Conservation (phyloP, 2,329 filamentous ascomycete species). For the Ophiostoma sp. region DNA sequence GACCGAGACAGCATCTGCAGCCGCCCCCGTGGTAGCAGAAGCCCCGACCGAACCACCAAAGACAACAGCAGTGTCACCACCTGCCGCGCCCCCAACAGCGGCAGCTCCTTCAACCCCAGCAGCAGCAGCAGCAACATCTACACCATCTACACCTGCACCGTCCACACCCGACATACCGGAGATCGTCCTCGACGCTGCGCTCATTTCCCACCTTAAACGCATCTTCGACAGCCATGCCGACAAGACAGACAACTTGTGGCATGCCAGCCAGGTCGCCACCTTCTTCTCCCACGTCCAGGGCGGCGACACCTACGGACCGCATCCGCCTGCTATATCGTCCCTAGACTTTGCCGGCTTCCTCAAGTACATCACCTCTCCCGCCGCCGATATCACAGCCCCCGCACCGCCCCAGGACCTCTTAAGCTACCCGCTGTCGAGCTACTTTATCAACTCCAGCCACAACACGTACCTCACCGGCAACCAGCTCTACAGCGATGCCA, state of each 20-base stretch:
- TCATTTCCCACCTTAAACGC: constrained; percentile 42
- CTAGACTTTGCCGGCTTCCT: constrained; percentile 49
- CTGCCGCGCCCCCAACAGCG: background rate
- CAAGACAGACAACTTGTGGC: constrained; percentile 41
- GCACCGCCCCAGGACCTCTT: constrained; percentile 51
- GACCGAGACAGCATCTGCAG: background rate
- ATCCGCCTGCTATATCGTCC: constrained; percentile 28
- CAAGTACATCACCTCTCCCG: constrained; percentile 51
- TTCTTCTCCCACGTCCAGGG: constrained; percentile 47
- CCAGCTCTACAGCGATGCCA: constrained; percentile 80
- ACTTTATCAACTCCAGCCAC: constrained; percentile 91
- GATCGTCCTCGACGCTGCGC: constrained; percentile 35
- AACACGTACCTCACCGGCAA: constrained; percentile 90
- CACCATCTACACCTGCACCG: no score
- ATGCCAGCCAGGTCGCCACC: constrained; percentile 40
- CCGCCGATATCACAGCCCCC: constrained; percentile 41
- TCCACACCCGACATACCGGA: background rate
- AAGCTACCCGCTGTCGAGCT: constrained; percentile 71
- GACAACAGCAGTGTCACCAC: background rate
- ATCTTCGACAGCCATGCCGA: constrained; percentile 45
- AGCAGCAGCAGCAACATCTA: background rate
- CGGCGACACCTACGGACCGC: constrained; percentile 35
- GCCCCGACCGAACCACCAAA: background rate
- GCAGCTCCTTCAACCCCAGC: background rate
- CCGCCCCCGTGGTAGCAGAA: background rate